Evolutionary conservation across 306 rosid species (phyloP), one percentile per base, ranked within the genome.

Genomic region (Arachis hypogaea): DNA sequence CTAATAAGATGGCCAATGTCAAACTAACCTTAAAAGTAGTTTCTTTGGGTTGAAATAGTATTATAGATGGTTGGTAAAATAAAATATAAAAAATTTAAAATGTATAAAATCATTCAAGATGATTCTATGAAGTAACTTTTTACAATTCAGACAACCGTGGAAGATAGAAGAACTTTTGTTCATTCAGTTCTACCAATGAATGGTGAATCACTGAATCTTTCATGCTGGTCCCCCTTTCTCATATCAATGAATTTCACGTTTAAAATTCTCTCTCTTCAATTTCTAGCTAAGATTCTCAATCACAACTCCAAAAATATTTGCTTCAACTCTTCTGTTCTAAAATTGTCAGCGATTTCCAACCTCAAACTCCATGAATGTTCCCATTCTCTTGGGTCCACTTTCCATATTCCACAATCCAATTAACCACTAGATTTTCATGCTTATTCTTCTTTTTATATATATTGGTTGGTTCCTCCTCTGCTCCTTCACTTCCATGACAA

Each of bases 221-320:
- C 11, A 40, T 18, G 58, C 71, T 66, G 77, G 70, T 73, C 77
- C 77, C 63, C 58, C 4, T 12, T 4, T 12, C 58, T 12, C 58
- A 1, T 29, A 57, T 7, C 28, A 22, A 29, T 51, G 59, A 45
- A 8, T n/a, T 6, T 10, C 73, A 76, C 73, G 67, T 66, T 76
- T 66, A 9, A 49, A 66, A 76, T 49, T 66, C 7, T 56, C 40
- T 7, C 2, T 22, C 47, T 49, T 7, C 36, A 42, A 47, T n/a
- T 41, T 73, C 36, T 74, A 65, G 56, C 57, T 30, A 0, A 50
- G 12, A 9, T 55, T 33, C 64, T 43, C 36, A 9, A 8, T 7
- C 52, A 42, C 28, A 16, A 42, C 68, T 68, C 12, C 38, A 11
- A 18, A 38, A 41, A 41, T 42, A 41, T 12, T 11, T 3, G 36